These are phyloP conservation scores for Zygosaccharomyces siamensis DNA, from an alignment of 805 yeast genomes.

Conservation along the genomic window DNA sequence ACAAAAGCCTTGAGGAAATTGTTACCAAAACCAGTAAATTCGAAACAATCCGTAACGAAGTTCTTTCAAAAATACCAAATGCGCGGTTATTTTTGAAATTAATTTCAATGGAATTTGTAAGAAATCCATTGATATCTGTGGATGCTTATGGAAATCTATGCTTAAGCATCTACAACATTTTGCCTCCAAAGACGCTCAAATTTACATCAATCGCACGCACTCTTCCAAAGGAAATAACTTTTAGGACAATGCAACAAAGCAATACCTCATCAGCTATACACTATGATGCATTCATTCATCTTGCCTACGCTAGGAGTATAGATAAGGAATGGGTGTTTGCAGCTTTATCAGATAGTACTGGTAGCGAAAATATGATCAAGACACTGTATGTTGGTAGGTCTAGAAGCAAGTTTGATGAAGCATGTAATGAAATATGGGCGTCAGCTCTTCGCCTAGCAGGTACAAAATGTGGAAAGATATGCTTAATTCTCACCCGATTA, in stretches of 20 bases:
- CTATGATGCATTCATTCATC: constrained; percentile 68
- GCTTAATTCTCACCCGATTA: constrained; percentile 62
- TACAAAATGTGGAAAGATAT: constrained; percentile 46
- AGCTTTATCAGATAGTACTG: constrained; percentile 86
- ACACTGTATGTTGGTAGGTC: constrained; percentile 53
- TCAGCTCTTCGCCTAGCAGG: constrained; percentile 45
- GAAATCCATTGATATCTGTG: constrained; percentile 32
- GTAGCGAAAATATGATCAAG: constrained; percentile 54
- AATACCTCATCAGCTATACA: constrained; percentile 24
- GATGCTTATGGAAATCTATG: constrained; percentile 41
- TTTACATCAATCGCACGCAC: constrained; percentile 40
- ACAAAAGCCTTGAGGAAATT: constrained; percentile 37
- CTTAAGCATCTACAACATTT: constrained; percentile 52
- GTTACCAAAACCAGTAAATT: constrained; percentile 45
- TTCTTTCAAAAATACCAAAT: constrained; percentile 31
- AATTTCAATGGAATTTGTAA: constrained; percentile 40
- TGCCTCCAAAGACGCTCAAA: constrained; percentile 34
- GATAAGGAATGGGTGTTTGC: constrained; percentile 83
- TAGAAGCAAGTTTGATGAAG: constrained; percentile 43
- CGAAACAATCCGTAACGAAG: constrained; percentile 41
- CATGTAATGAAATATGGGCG: constrained; percentile 64
- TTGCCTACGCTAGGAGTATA: constrained; percentile 76
- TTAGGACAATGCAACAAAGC: constrained; percentile 38
- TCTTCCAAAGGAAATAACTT: constrained; percentile 41
- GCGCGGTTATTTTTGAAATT: constrained; percentile 35